phyloP scores from a whole-genome alignment of 1,284 basidiomycete genomes.

The Meripilus lineatus region DNA sequence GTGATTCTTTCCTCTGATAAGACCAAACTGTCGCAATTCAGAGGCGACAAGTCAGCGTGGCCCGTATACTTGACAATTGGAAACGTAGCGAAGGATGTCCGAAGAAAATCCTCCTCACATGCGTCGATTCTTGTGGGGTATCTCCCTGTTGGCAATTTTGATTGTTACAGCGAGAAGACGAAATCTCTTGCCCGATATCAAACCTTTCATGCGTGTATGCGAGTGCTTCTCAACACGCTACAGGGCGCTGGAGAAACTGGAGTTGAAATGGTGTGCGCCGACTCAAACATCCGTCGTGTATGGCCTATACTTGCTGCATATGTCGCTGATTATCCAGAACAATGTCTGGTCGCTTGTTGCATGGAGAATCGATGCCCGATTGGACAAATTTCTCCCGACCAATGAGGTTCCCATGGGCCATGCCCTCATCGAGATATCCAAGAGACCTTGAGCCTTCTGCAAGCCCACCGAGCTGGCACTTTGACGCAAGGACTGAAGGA shows the following conservation, averaged over 20 bases:
- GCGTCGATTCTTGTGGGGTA: slow-evolving; percentile 20
- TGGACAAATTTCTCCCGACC: slow-evolving; percentile 9
- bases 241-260: slow-evolving; percentile 8
- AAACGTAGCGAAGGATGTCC: slow-evolving; percentile 17
- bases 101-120: slow-evolving; percentile 12
- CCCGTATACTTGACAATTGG: slow-evolving; percentile 22
- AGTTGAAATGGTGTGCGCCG: slow-evolving; percentile 13
- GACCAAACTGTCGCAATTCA: too few species aligned
- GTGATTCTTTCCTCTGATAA: slow-evolving; percentile 18
- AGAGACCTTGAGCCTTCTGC: slow-evolving; percentile 1
- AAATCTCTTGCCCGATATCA: slow-evolving; percentile 9
- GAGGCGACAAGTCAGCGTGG: slow-evolving; percentile 20
- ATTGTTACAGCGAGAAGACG: slow-evolving; percentile 6
- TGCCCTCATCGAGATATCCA: slow-evolving; percentile 5
- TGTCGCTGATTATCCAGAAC: slow-evolving; percentile 22
- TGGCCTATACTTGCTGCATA: slow-evolving; percentile 19
- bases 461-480: neutral
- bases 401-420: slow-evolving; percentile 11
- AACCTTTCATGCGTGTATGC: slow-evolving; percentile 18
- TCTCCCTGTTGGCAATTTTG: slow-evolving; percentile 14
- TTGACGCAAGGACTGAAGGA: neutral
- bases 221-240: slow-evolving; percentile 12
- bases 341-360: slow-evolving; percentile 21
- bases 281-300: slow-evolving; percentile 10
- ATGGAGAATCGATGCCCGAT: slow-evolving; percentile 19